Percentiles rank a stretch among this genome's conserved stretches.
Evolutionary conservation across 805 yeast species (phyloP).

Genomic region (Barnettozyma populi): DNA sequence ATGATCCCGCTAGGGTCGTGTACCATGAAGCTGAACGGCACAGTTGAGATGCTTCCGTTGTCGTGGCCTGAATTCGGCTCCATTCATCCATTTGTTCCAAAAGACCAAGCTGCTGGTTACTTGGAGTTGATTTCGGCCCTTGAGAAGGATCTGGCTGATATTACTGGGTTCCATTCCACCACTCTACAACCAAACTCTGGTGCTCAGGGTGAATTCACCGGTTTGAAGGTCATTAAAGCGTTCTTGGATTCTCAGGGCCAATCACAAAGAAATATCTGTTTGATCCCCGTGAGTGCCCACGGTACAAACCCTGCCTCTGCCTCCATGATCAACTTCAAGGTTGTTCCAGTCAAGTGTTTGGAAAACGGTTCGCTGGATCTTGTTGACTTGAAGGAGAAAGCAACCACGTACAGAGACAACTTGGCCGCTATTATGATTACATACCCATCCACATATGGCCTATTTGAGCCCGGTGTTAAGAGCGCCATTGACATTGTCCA

Average conservation of each 20-base stretch:
- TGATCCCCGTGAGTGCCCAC: constrained; percentile 96
- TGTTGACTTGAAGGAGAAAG: constrained; percentile 66
- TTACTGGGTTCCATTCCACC: constrained; percentile 89
- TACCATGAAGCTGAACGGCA: constrained; percentile 95
- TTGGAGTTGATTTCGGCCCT: constrained; percentile 67
- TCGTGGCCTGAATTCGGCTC: constrained; percentile 90
- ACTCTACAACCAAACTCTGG: constrained; percentile 97
- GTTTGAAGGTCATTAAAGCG: constrained; percentile 77
- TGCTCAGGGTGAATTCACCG: constrained; percentile 97
- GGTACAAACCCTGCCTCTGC: constrained; percentile 99
- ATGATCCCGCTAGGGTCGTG: constrained; percentile 98
- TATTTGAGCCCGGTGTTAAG: constrained; percentile 88
- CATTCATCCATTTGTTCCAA: constrained; percentile 91
- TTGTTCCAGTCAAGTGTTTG: constrained; percentile 85
- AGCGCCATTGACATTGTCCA: constrained; percentile 85
- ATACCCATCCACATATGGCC: constrained; percentile 95
- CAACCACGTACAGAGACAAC: constrained; percentile 57
- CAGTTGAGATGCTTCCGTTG: constrained; percentile 90
- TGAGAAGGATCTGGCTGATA: constrained; percentile 79
- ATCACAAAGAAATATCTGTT: constrained; percentile 71
- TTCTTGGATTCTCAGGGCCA: constrained; percentile 72
- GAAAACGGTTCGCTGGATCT: constrained; percentile 83
- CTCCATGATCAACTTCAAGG: constrained; percentile 93
- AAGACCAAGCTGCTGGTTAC: constrained; percentile 86
- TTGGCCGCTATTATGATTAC: constrained; percentile 95